Percentiles rank a stretch among this genome's conserved stretches.
Conservation (phyloP, 805 yeast species). For the Saturnispora ahearnii region DNA sequence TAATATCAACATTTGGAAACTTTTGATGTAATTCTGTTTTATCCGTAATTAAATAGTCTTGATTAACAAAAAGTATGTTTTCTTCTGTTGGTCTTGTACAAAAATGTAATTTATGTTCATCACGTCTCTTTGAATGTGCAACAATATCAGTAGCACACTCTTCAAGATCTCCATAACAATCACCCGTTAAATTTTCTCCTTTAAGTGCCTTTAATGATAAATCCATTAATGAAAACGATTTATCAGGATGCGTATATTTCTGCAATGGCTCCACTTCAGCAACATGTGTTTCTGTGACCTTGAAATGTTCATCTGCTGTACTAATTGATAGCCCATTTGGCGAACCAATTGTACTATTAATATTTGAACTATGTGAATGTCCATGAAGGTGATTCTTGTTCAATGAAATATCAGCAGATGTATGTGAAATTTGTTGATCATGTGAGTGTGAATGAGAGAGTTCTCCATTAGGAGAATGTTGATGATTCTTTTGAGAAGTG, state of each 20-base stretch:
- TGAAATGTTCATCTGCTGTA: background rate
- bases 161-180: slow-evolving; percentile 27
- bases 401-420: too few relatives aligned
- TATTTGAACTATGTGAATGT: background rate
- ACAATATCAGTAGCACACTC: slow-evolving; percentile 21
- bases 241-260: background rate
- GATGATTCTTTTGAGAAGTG: background rate
- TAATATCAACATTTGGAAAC: slow-evolving; percentile 25
- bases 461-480: slow-evolving; percentile 4
- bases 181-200: slow-evolving; percentile 23
- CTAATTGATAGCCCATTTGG: background rate
- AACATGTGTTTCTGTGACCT: background rate
- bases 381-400: background rate
- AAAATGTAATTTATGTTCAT: slow-evolving; percentile 22
- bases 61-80: slow-evolving; percentile 25
- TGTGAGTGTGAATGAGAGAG: slow-evolving; percentile 13
- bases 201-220: slow-evolving; percentile 25
- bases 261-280: background rate
- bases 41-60: slow-evolving; percentile 20
- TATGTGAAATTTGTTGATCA: background rate
- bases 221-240: slow-evolving; percentile 21
- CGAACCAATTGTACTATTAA: background rate
- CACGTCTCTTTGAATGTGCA: slow-evolving; percentile 14
- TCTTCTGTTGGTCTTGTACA: slow-evolving; percentile 29
- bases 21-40: slow-evolving; percentile 19